phyloP scores from a whole-genome alignment of 2,329 filamentous ascomycete genomes.

The Penicillium sumatraense region DNA sequence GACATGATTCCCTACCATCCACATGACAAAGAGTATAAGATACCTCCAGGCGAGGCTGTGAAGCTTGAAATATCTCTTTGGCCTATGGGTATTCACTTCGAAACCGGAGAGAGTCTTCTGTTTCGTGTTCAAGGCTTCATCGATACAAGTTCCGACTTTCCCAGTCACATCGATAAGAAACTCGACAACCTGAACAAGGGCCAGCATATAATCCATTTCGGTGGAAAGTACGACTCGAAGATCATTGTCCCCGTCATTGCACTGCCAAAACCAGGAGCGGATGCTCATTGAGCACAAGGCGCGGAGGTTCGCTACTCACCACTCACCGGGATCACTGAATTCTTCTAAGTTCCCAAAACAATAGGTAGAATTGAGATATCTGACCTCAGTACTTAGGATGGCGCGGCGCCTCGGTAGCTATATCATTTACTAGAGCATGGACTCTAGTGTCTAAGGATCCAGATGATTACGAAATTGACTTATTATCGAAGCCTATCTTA shows the following conservation, averaged over 20 bases:
- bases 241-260: background rate
- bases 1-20: background rate
- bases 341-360: no score
- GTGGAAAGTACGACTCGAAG: background rate
- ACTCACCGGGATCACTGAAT: no score
- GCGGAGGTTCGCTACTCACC: no score
- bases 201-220: background rate
- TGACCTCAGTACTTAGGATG: no score
- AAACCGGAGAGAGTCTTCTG: background rate
- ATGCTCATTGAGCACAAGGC: no score
- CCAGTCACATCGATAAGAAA: conserved; percentile 4
- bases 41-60: background rate
- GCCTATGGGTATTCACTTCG: background rate
- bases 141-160: conserved; percentile 6
- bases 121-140: conserved; percentile 2
- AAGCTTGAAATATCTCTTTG: background rate
- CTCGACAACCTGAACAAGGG: background rate
- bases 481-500: no score
- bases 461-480: no score
- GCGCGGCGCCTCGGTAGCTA: no score
- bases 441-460: no score
- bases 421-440: no score
- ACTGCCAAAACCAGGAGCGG: no score
- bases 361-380: no score
- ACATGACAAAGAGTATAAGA: background rate